phyloP scores from a whole-genome alignment of 2,329 filamentous ascomycete genomes.

The Sclerotinia spermophila region DNA sequence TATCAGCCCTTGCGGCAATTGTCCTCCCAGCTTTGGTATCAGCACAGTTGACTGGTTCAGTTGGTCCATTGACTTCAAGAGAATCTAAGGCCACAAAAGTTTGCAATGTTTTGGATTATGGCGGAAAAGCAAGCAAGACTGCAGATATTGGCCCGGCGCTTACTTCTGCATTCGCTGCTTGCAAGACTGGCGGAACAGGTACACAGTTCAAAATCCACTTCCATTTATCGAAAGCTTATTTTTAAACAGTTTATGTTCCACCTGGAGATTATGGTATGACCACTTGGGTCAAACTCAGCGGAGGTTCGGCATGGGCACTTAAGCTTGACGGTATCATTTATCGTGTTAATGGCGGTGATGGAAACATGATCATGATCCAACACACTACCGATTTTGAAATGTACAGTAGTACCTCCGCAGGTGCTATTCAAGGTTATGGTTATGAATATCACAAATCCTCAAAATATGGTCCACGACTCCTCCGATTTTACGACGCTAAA shows the following conservation, averaged over 20 bases:
- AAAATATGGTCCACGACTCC: slow-evolving; percentile 29
- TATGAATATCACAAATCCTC: slow-evolving; percentile 46
- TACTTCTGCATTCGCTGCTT: slow-evolving; percentile 47
- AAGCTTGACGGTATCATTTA: slow-evolving; percentile 53
- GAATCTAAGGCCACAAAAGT: slow-evolving; percentile 44
- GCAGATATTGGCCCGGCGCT: slow-evolving; percentile 50
- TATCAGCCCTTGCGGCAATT: slow-evolving; percentile 20
- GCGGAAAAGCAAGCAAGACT: slow-evolving; percentile 48
- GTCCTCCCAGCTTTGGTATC: slow-evolving; percentile 29
- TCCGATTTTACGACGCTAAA: slow-evolving; percentile 25
- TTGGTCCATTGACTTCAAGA: slow-evolving; percentile 44
- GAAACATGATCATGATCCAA: slow-evolving; percentile 52
- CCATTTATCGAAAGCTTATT: neutral
- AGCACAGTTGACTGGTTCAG: slow-evolving; percentile 42
- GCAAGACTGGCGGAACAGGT: slow-evolving; percentile 47
- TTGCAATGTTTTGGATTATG: slow-evolving; percentile 52
- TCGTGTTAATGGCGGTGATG: slow-evolving; percentile 44
- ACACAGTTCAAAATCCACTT: neutral
- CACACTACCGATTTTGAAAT: slow-evolving; percentile 51
- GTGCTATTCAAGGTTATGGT: slow-evolving; percentile 51
- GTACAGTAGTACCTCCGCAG: slow-evolving; percentile 49
- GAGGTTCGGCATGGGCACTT: slow-evolving; percentile 47
- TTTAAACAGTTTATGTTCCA: slow-evolving; percentile 26
- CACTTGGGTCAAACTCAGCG: slow-evolving; percentile 47
- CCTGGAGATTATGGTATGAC: slow-evolving; percentile 44